Conservation (phyloP, 2,329 filamentous ascomycete genomes). For the Orbilia brochopaga region DNA sequence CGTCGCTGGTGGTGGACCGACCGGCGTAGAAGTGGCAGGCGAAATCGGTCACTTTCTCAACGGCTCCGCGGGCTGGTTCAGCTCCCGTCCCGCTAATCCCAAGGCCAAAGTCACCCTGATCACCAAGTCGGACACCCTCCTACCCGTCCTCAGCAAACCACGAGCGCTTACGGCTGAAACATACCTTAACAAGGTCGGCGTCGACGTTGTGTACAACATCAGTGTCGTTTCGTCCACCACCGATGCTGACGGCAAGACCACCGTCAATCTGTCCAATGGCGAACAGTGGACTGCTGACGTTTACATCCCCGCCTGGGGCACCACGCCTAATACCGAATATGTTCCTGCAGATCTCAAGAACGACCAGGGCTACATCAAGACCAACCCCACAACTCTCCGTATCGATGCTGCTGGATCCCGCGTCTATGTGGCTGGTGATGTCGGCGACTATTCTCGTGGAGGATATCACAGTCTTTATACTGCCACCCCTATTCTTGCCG, state of each 20-base stretch:
- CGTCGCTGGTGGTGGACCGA: conserved; percentile 60
- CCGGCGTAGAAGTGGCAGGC: conserved; percentile 62
- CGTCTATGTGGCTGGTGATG: conserved; percentile 63
- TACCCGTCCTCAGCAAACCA: conserved; percentile 59
- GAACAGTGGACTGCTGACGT: conserved; percentile 60
- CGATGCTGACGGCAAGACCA: conserved; percentile 55
- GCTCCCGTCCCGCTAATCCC: conserved; percentile 55
- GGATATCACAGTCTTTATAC: conserved; percentile 60
- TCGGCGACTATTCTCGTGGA: conserved; percentile 58
- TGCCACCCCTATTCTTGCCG: conserved; percentile 60
- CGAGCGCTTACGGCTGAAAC: conserved; percentile 60
- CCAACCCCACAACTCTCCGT: conserved; percentile 58
- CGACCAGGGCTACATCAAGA: conserved; percentile 58
- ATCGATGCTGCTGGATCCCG: conserved; percentile 57
- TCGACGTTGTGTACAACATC: conserved; percentile 60
- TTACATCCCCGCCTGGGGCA: conserved; percentile 62
- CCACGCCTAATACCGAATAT: conserved; percentile 59
- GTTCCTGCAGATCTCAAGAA: conserved; percentile 56
- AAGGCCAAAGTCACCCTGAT: conserved; percentile 61
- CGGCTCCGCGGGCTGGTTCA: conserved; percentile 59
- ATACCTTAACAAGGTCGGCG: conserved; percentile 60
- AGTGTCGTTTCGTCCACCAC: conserved; percentile 56
- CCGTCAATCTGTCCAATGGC: conserved; percentile 59
- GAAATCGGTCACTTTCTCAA: conserved; percentile 64
- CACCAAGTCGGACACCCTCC: conserved; percentile 58